These are phyloP conservation scores for Aspergillus cristatus DNA, from an alignment of 495 filamentous ascomycete genomes.

Conservation along the genomic window DNA sequence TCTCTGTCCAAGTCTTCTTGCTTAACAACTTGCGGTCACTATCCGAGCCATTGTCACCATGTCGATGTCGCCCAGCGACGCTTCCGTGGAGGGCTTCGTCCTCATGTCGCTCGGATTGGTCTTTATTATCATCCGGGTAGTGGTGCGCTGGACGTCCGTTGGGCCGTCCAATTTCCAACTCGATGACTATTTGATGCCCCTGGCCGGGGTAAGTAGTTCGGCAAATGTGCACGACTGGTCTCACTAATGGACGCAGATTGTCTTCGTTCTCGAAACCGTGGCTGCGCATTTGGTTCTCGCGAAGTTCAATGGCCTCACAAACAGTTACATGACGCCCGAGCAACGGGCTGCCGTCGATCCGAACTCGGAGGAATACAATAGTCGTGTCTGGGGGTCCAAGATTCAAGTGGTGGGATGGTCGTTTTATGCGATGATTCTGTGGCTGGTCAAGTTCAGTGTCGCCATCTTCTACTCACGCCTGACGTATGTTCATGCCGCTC, in stretches of 20 bases:
- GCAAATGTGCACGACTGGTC: no score
- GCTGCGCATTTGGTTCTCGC: constrained; percentile 27
- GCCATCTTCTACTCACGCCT: constrained; percentile 43
- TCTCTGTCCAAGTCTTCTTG: no score
- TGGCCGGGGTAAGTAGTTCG: constrained; percentile 35
- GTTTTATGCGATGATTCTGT: constrained; percentile 40
- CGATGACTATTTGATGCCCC: constrained; percentile 51
- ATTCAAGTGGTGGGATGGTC: constrained; percentile 45
- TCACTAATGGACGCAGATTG: no score
- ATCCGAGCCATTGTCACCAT: no score
- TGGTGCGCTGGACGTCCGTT: constrained; percentile 36
- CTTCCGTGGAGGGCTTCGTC: constrained; percentile 33
- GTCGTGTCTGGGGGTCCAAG: constrained; percentile 41
- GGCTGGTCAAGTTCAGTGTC: constrained; percentile 43
- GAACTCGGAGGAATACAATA: constrained; percentile 26
- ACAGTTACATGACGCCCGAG: constrained; percentile 41
- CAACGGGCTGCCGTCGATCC: constrained; percentile 32
- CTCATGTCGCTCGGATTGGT: constrained; percentile 35
- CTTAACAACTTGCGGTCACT: no score
- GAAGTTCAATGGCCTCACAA: constrained; percentile 36
- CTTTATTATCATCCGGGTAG: constrained; percentile 35
- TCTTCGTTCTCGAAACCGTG: constrained; percentile 24
- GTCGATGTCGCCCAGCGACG: constrained; percentile 12
- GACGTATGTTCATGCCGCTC: constrained; percentile 27
- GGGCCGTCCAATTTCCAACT: constrained; percentile 35